Evolutionary conservation across 495 filamentous ascomycete genomes (phyloP).

Genomic region (Penicillium dipodomyicola): DNA sequence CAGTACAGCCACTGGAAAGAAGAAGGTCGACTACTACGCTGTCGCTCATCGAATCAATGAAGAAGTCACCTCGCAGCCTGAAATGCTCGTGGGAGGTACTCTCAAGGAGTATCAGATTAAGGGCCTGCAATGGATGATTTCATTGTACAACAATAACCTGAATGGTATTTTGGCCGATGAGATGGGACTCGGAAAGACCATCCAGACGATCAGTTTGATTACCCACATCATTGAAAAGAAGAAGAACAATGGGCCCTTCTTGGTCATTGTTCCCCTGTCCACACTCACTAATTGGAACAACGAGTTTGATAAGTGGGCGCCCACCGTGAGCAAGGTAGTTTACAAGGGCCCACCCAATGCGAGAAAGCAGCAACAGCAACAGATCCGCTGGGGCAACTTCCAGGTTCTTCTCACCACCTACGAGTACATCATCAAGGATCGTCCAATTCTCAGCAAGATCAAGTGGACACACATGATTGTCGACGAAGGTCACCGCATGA

Average conservation of each 20-base stretch:
- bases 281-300: slow-evolving; percentile 98
- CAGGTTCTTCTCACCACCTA: slow-evolving; percentile 96
- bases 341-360: slow-evolving; percentile 93
- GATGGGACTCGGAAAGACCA: slow-evolving; percentile 99
- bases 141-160: slow-evolving; percentile 98
- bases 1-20: slow-evolving; percentile 55
- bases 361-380: slow-evolving; percentile 87
- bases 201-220: slow-evolving; percentile 96
- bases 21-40: slow-evolving; percentile 95
- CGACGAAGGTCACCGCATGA: slow-evolving; percentile 99
- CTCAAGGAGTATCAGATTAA: slow-evolving; percentile 98
- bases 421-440: slow-evolving; percentile 99
- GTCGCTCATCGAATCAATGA: slow-evolving; percentile 96
- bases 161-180: slow-evolving; percentile 98
- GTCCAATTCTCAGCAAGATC: slow-evolving; percentile 89
- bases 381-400: slow-evolving; percentile 91
- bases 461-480: slow-evolving; percentile 99
- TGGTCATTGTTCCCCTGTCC: slow-evolving; percentile 94
- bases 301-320: slow-evolving; percentile 99
- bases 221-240: slow-evolving; percentile 97
- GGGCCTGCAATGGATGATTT: slow-evolving; percentile 99
- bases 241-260: slow-evolving; percentile 85
- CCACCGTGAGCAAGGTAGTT: slow-evolving; percentile 77
- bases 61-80: slow-evolving; percentile 76
- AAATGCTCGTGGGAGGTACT: slow-evolving; percentile 82